Evolutionary conservation across 129 eudicot genomes (phyloP), one percentile per base, ranked within the genome.

Genomic region (Flaveria bidentis): DNA sequence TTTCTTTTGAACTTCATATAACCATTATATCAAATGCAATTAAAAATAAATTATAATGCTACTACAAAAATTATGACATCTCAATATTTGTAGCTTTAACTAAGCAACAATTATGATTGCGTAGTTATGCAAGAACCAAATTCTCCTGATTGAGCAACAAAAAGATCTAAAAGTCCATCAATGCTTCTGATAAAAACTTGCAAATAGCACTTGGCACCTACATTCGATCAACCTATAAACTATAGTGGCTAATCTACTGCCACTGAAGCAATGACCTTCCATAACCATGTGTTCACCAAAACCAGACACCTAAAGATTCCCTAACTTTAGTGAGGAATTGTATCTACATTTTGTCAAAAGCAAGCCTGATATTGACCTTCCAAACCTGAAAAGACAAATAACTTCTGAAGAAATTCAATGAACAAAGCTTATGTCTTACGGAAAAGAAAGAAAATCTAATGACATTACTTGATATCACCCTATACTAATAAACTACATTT

Each of bases 181-280:
- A 26, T 26, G 17, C 17, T 26, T 25, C 6, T 61, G 18, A 61
- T 61, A 36, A 22, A 58, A 58, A 30, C 56, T 58, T 58, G 65
- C 36, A 23, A 22, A 22, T 58, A 23, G 65, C 36, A 12, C 30
- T 22, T 2, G 22, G 64, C 30, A 10, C 36, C 64, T 22, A 22
- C 30, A 57, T 33, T 5, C 64, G 2, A 14, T 22, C 10, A 58
- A 60, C 66, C 33, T 23, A 60, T n/a, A 60, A 60, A 60, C 26
- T 23, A 25, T 60, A 60, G n/a, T 25, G 66, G n/a, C 66, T 60
- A 60, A 60, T 60, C 66, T 60, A 60, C 66, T 16, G 23, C 28
- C 64, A 57, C 12, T 20, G 33, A 57, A 60, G n/a, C 41, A 60
- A 25, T 60, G 17, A 6, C 36, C 39, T 60, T 60, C 66, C 39